These are phyloP conservation scores for Trametes cubensis DNA, from an alignment of 768 basidiomycete genomes.

Conservation along the genomic window DNA sequence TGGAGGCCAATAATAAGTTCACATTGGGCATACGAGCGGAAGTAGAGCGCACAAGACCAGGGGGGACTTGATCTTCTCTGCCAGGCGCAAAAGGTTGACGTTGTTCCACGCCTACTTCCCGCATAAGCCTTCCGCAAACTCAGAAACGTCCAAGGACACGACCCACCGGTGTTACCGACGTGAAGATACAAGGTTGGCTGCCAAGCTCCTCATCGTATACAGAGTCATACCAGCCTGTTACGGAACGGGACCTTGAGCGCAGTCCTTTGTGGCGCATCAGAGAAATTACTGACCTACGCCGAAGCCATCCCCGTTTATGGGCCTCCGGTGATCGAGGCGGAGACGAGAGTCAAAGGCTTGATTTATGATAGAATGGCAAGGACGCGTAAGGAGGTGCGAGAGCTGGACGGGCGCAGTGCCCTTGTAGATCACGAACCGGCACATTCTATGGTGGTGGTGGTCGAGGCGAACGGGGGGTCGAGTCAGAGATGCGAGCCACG, in stretches of 20 bases:
- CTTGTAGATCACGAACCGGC: slow-evolving; percentile 93
- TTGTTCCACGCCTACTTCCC: slow-evolving; percentile 93
- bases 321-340: slow-evolving; percentile 75
- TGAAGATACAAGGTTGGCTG: slow-evolving; percentile 91
- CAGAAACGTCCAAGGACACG: not conserved
- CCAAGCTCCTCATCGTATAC: slow-evolving; percentile 82
- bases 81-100: slow-evolving; percentile 86
- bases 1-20: not conserved
- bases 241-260: not conserved
- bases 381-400: slow-evolving; percentile 91
- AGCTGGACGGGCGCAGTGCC: slow-evolving; percentile 91
- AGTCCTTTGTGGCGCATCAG: not conserved
- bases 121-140: not conserved
- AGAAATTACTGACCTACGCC: slow-evolving; percentile 71
- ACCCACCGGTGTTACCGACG: slow-evolving; percentile 87
- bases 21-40: not conserved
- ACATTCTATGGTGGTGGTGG: slow-evolving; percentile 51
- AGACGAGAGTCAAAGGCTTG: slow-evolving; percentile 95
- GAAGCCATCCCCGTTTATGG: slow-evolving; percentile 96
- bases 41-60: slow-evolving; percentile 77
- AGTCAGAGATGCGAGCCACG: not conserved
- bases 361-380: slow-evolving; percentile 95
- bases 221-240: slow-evolving; percentile 92
- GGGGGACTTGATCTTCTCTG: slow-evolving; percentile 96
- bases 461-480: slow-evolving; percentile 5